Percentiles rank a stretch among this genome's conserved stretches.
Conservation (phyloP, 176 grass and related monocot genomes). For the Triticum dicoccoides region DNA sequence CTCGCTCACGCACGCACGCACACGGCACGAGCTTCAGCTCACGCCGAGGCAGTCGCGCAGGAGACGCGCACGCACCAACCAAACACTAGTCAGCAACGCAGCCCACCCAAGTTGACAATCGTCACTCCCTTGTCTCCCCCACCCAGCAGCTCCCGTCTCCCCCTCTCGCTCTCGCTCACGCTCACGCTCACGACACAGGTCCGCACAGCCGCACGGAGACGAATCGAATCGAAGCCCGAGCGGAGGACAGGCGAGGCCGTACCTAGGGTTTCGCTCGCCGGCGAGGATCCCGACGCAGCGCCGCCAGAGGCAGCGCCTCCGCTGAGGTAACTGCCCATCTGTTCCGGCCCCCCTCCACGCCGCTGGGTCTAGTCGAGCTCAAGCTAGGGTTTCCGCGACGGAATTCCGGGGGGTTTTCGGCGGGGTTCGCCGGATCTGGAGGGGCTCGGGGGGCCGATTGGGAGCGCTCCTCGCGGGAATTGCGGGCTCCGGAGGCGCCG, state of each 20-base stretch:
- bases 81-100: conserved; percentile 31
- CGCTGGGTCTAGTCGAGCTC: background rate
- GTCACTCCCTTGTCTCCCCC: conserved; percentile 32
- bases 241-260: background rate
- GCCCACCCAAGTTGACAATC: conserved; percentile 44
- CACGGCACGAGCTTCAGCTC: background rate
- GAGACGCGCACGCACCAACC: background rate
- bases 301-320: background rate
- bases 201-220: conserved; percentile 19
- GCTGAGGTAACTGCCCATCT: conserved; percentile 11
- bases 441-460: background rate
- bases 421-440: conserved; percentile 18
- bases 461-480: background rate
- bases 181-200: conserved; percentile 33
- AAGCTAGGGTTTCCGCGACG: conserved; percentile 7
- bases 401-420: background rate
- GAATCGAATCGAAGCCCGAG: conserved; percentile 16
- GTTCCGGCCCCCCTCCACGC: background rate
- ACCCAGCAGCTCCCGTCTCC: background rate
- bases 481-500: background rate
- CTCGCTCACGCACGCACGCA: background rate
- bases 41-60: background rate
- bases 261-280: conserved; percentile 32
- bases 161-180: background rate
- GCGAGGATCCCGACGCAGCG: background rate